phyloP scores from a whole-genome alignment of 176 grass and related monocot genomes.

The Pontederia paniculata region DNA sequence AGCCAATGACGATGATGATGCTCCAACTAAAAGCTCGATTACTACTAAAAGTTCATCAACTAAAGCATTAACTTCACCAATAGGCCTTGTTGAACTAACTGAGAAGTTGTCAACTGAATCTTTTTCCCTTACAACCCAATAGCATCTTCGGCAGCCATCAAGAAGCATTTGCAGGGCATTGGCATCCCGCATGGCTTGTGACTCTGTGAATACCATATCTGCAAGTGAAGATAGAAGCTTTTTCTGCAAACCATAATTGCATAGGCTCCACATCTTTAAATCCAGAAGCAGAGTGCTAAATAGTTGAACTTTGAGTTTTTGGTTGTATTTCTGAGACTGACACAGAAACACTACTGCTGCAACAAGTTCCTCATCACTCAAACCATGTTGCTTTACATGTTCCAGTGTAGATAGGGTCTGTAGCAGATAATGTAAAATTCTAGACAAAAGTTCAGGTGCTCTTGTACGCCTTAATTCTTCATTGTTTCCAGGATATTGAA shows the following conservation, averaged over 20 bases:
- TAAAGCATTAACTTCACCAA: constrained; percentile 85
- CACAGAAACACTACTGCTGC: constrained; percentile 73
- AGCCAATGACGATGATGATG: constrained; percentile 50
- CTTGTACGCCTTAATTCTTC: constrained; percentile 73
- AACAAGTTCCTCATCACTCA: constrained; percentile 77
- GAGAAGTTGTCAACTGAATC: constrained; percentile 68
- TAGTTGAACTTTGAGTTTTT: constrained; percentile 78
- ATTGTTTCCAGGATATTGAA: constrained; percentile 92
- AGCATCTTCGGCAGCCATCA: constrained; percentile 96
- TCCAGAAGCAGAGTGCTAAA: constrained; percentile 83
- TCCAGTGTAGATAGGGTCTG: constrained; percentile 53
- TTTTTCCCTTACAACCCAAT: constrained; percentile 62
- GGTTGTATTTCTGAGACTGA: constrained; percentile 79
- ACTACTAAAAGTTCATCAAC: constrained; percentile 97
- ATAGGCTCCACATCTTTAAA: constrained; percentile 91
- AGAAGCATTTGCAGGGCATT: constrained; percentile 96
- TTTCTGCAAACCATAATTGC: constrained; percentile 91
- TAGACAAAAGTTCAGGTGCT: constrained; percentile 76
- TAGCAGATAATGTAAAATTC: constrained; percentile 67
- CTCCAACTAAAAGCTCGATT: constrained; percentile 81
- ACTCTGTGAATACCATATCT: constrained; percentile 94
- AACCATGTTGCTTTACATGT: constrained; percentile 31
- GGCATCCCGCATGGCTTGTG: constrained; percentile 77
- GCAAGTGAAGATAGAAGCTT: constrained; percentile 98
- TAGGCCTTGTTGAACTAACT: constrained; percentile 40